Evolutionary conservation across 257 asterid genomes (phyloP).

Genomic region (Solanum neorickii): DNA sequence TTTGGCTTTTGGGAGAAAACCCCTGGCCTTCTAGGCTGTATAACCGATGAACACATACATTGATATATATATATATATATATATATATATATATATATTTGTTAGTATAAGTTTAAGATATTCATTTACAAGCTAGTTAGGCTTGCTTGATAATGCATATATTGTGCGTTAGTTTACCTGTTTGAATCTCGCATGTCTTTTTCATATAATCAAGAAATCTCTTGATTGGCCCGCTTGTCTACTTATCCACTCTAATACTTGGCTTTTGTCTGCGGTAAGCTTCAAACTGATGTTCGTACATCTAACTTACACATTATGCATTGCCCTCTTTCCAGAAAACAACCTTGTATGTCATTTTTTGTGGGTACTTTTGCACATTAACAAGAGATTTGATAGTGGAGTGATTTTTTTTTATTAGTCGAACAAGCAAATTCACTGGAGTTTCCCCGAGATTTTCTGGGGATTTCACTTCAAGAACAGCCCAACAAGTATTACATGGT

Average conservation of each 20-base stretch:
- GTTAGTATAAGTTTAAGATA: background rate
- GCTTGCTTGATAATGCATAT: background rate
- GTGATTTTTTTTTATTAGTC: constrained; percentile 38
- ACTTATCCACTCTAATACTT: background rate
- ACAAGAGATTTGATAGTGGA: background rate
- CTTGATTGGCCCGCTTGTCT: background rate
- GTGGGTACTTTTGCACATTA: background rate
- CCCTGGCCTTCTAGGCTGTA: background rate
- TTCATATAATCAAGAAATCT: background rate
- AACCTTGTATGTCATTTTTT: background rate
- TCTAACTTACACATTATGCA: background rate
- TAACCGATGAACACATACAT: background rate
- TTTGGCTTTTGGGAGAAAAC: background rate
- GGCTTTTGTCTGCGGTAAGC: background rate
- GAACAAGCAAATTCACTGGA: constrained; percentile 49
- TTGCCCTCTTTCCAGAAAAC: background rate
- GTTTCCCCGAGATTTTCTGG: constrained; percentile 84
- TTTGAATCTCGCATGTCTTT: background rate
- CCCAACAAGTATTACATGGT: constrained; percentile 76
- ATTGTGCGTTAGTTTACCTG: background rate
- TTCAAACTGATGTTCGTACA: background rate
- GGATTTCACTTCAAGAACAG: constrained; percentile 84
- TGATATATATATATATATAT: background rate
- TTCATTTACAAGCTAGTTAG: background rate
- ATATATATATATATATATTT: background rate